Percentiles rank a stretch among this genome's conserved stretches.
Evolutionary conservation across 1,284 basidiomycete species (phyloP).

Genomic region (Sanghuangporus weigelae): DNA sequence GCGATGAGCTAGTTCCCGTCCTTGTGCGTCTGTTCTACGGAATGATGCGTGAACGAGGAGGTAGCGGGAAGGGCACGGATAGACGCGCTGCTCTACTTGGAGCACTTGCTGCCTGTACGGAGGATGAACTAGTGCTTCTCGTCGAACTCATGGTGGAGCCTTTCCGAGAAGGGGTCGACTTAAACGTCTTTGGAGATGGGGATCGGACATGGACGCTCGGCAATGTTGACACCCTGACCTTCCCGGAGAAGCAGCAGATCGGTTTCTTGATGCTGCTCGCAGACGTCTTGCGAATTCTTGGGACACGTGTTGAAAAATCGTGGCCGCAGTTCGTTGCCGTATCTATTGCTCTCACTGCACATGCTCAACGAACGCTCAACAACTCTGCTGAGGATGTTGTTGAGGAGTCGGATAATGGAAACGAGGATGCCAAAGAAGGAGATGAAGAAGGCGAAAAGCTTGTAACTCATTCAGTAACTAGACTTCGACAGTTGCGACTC

Average conservation of each 20-base stretch:
- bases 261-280: constrained; percentile 85
- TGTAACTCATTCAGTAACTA: constrained; percentile 21
- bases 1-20: constrained; percentile 69
- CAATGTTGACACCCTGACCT: neutral
- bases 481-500: constrained; percentile 38
- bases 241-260: constrained; percentile 61
- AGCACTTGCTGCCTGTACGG: constrained; percentile 64
- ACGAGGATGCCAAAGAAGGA: constrained; percentile 29
- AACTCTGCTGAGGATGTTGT: constrained; percentile 30
- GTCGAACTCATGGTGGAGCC: constrained; percentile 91
- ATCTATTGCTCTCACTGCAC: constrained; percentile 58
- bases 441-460: constrained; percentile 26
- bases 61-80: constrained; percentile 68
- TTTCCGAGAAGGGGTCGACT: constrained; percentile 36
- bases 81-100: constrained; percentile 76
- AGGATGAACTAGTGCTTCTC: constrained; percentile 73
- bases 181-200: constrained; percentile 8
- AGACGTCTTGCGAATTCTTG: constrained; percentile 78
- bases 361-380: constrained; percentile 49
- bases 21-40: constrained; percentile 84
- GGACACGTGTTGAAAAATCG: constrained; percentile 57
- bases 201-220: neutral
- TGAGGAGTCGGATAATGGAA: constrained; percentile 30
- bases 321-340: constrained; percentile 74
- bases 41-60: constrained; percentile 79